Conservation (phyloP, 345 rosid genomes). For the Bruguiera sexangula region DNA sequence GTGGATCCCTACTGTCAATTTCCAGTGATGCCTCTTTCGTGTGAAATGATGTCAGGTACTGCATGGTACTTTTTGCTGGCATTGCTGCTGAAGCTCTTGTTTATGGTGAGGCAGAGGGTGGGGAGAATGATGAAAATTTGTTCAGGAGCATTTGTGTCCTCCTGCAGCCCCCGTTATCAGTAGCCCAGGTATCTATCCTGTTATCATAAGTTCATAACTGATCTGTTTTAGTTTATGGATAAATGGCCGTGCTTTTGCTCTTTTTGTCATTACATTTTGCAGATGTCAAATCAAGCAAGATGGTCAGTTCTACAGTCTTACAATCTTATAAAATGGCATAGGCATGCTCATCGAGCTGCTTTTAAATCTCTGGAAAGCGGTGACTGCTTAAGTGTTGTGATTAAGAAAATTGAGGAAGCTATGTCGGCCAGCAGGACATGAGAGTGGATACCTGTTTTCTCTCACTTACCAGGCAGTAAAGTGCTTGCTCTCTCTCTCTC, state of each 20-base stretch:
- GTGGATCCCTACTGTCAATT: background rate
- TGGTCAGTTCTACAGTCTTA: slow-evolving; percentile 87
- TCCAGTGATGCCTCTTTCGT: slow-evolving; percentile 8
- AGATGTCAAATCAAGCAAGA: slow-evolving; percentile 99
- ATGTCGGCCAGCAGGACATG: slow-evolving; percentile 40
- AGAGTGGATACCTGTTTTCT: background rate
- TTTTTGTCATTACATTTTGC: slow-evolving; percentile 8
- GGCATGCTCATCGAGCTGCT: slow-evolving; percentile 68
- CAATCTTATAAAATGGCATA: slow-evolving; percentile 90
- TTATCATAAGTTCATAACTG: slow-evolving; percentile 1
- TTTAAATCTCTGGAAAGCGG: slow-evolving; percentile 83
- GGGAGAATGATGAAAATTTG: slow-evolving; percentile 93
- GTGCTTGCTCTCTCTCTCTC: background rate
- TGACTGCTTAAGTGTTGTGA: slow-evolving; percentile 64
- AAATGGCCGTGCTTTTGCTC: background rate
- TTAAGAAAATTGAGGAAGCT: slow-evolving; percentile 76
- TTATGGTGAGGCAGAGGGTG: slow-evolving; percentile 93
- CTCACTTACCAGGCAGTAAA: background rate
- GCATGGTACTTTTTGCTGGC: slow-evolving; percentile 95
- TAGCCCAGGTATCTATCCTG: slow-evolving; percentile 52
- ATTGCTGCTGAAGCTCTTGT: slow-evolving; percentile 95
- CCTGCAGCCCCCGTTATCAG: slow-evolving; percentile 73
- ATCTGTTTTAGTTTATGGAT: background rate
- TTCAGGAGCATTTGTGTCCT: slow-evolving; percentile 84
- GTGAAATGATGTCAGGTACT: slow-evolving; percentile 50